phyloP scores from a whole-genome alignment of 1,139 yeast species.

The Wickerhamiella pararugosa region DNA sequence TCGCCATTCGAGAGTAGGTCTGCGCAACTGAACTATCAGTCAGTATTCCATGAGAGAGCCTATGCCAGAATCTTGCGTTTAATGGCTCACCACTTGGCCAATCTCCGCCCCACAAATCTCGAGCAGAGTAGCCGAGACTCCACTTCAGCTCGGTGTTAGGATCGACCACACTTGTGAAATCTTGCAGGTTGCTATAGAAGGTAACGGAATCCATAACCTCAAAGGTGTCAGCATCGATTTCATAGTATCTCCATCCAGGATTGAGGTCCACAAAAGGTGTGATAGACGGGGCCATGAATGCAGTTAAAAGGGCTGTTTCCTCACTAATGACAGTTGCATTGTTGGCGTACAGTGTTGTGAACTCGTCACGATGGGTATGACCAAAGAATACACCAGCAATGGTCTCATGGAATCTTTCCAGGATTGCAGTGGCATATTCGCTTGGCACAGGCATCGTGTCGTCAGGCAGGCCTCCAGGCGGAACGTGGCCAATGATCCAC shows the following conservation, averaged over 20 bases:
- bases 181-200: conserved; percentile 31
- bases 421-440: conserved; percentile 38
- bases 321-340: conserved; percentile 25
- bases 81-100: conserved; percentile 23
- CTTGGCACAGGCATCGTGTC: conserved; percentile 54
- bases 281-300: conserved; percentile 53
- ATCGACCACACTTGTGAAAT: conserved; percentile 30
- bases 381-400: conserved; percentile 59
- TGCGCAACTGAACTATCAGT: conserved; percentile 32
- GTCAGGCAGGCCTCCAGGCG: conserved; percentile 32
- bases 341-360: conserved; percentile 38
- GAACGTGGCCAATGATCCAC: conserved; percentile 61
- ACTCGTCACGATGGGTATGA: conserved; percentile 59
- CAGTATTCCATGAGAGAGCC: conserved; percentile 18
- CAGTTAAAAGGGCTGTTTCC: conserved; percentile 29
- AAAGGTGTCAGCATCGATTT: conserved; percentile 49
- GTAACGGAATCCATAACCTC: conserved; percentile 45
- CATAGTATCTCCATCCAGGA: conserved; percentile 62
- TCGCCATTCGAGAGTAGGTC: conserved; percentile 32
- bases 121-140: conserved; percentile 21
- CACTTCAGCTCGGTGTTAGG: conserved; percentile 14
- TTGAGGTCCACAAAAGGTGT: conserved; percentile 46
- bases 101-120: conserved; percentile 17
- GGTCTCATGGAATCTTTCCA: conserved; percentile 49
- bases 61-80: conserved; percentile 22